A percentile compares a stretch with the other conserved stretches of the same genome.
phyloP scores from a whole-genome alignment of 2,329 filamentous ascomycete species.

The Nemania sp. region DNA sequence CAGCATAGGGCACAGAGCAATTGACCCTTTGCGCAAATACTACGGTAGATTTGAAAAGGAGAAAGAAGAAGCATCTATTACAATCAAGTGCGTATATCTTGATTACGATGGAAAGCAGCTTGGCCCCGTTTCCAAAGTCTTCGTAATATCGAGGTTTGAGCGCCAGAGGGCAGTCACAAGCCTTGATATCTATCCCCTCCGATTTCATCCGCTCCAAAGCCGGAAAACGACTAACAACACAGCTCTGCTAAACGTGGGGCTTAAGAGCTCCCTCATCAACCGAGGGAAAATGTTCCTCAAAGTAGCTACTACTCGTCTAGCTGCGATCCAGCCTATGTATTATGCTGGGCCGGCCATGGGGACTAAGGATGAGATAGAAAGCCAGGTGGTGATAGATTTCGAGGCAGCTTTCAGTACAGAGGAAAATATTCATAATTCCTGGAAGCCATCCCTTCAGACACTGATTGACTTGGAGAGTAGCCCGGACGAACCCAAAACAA shows the following conservation, averaged over 20 bases:
- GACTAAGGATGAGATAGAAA: not conserved
- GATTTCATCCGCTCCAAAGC: not conserved
- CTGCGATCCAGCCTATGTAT: not conserved
- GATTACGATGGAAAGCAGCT: conserved; percentile 4
- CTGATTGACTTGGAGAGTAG: not conserved
- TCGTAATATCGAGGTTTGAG: conserved; percentile 1
- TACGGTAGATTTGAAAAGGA: not conserved
- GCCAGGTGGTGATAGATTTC: not conserved
- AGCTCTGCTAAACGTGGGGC: not conserved
- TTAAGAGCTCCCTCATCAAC: not conserved
- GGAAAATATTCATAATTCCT: not conserved
- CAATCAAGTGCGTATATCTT: conserved; percentile 3
- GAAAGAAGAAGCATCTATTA: not conserved
- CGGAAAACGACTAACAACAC: not conserved
- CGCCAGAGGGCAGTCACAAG: not conserved
- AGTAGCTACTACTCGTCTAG: not conserved
- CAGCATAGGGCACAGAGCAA: not conserved
- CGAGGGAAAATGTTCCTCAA: not conserved
- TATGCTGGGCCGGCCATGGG: not conserved
- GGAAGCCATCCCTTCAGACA: not conserved
- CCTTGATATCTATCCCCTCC: not conserved
- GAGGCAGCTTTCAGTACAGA: not conserved
- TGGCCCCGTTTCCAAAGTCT: conserved; percentile 3
- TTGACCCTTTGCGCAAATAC: not conserved
- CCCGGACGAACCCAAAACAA: not conserved